phyloP scores from a whole-genome alignment of 139 green algal genomes.

The Mesostigma viride region DNA sequence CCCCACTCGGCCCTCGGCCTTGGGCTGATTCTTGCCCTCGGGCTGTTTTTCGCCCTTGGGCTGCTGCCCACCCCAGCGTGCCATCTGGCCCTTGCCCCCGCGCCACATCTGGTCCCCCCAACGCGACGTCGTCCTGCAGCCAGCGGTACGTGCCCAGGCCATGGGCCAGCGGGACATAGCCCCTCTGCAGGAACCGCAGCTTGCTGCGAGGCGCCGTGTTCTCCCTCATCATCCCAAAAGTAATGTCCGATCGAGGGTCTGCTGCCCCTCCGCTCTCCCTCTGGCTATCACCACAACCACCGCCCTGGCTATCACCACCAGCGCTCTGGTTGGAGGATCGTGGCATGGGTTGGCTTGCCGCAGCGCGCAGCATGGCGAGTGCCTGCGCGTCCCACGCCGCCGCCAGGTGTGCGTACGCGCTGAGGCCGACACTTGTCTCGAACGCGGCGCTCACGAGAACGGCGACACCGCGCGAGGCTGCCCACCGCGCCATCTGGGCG shows the following conservation, averaged over 20 bases:
- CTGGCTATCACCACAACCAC: too few species aligned
- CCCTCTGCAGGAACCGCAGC: not conserved
- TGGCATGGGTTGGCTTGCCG: not conserved
- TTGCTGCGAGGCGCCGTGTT: not conserved
- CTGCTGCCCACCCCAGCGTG: too few species aligned
- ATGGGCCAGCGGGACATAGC: too few species aligned
- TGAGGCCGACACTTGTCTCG: constrained; percentile 24
- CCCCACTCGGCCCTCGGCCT: too few species aligned
- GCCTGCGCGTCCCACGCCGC: not conserved
- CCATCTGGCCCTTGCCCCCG: too few species aligned
- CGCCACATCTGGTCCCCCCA: too few species aligned
- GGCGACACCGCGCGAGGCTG: constrained; percentile 6
- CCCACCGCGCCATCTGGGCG: not conserved
- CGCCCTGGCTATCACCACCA: not conserved
- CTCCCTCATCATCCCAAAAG: not conserved
- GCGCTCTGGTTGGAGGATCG: not conserved
- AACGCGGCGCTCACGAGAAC: constrained; percentile 28
- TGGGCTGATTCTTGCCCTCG: too few species aligned
- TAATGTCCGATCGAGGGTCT: not conserved
- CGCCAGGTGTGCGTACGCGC: constrained; percentile 23
- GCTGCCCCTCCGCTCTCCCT: not conserved
- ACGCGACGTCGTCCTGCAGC: not conserved
- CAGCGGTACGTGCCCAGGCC: not conserved
- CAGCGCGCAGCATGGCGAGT: not conserved
- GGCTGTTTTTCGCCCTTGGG: too few species aligned